Conservation (phyloP, 169 alveolate genomes). For the Plasmodium cynomolgi region DNA sequence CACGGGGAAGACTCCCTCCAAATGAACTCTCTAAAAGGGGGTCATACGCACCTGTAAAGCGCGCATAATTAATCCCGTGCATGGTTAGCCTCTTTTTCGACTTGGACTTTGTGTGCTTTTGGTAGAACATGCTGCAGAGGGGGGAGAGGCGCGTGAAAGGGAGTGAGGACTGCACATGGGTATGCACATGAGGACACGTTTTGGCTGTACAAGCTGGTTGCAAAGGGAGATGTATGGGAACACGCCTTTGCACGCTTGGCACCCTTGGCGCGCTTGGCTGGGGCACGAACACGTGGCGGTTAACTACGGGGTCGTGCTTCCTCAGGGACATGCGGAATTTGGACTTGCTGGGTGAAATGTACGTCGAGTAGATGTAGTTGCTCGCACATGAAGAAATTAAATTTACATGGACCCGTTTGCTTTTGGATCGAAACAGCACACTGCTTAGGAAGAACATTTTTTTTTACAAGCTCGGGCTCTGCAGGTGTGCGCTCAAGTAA, state of each 20-base stretch:
- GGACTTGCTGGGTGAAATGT: conserved; percentile 86
- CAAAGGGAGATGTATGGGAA: too few species aligned
- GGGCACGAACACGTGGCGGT: conserved; percentile 86
- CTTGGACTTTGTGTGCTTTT: conserved; percentile 40
- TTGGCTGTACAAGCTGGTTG: neutral
- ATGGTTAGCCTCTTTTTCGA: conserved; percentile 77
- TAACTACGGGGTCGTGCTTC: conserved; percentile 88
- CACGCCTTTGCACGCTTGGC: neutral
- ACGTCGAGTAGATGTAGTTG: conserved; percentile 85
- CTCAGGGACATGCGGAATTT: conserved; percentile 86
- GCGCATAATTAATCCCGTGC: conserved; percentile 84
- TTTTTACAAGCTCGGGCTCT: neutral
- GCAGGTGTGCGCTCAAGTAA: neutral
- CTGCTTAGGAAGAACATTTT: conserved; percentile 84
- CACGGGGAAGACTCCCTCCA: neutral
- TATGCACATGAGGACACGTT: neutral
- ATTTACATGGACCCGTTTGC: conserved; percentile 87
- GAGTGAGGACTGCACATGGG: neutral
- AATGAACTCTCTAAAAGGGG: neutral
- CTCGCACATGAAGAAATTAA: conserved; percentile 86
- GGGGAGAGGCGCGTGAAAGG: neutral
- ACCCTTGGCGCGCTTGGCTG: neutral
- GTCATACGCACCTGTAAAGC: conserved; percentile 68
- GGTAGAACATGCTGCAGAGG: conserved; percentile 67
- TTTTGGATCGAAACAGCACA: conserved; percentile 81